Percentiles rank a stretch among this genome's conserved stretches.
Evolutionary conservation across 129 eudicot genomes (phyloP).

Genomic region (Lactuca sativa): DNA sequence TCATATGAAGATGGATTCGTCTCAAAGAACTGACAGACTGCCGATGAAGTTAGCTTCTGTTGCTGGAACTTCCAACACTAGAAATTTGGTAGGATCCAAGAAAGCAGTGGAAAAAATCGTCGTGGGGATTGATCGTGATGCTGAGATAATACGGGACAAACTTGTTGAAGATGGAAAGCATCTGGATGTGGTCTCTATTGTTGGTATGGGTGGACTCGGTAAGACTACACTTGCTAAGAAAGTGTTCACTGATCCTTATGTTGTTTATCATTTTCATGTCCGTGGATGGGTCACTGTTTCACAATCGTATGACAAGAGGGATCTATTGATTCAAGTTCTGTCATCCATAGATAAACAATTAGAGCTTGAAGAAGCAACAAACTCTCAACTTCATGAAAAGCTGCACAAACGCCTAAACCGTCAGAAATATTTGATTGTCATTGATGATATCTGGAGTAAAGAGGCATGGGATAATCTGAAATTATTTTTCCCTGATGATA

Average conservation of each 20-base stretch:
- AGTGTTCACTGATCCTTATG: constrained; percentile 16
- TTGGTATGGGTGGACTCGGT: constrained; percentile 37
- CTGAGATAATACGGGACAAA: constrained; percentile 2
- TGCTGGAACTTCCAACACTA: no score
- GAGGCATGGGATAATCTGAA: constrained; percentile 33
- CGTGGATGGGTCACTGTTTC: constrained; percentile 31
- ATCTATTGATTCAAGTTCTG: constrained; percentile 9
- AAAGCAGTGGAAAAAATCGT: not conserved
- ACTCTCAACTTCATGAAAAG: no score
- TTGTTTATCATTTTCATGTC: not conserved
- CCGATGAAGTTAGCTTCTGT: not conserved
- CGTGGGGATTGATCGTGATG: constrained; percentile 7
- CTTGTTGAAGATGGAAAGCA: not conserved
- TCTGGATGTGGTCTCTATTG: constrained; percentile 3
- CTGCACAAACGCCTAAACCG: not conserved
- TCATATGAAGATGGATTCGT: constrained; percentile 5
- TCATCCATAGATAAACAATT: not conserved
- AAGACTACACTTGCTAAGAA: constrained; percentile 43
- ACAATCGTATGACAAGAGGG: constrained; percentile 21
- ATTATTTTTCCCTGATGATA: constrained; percentile 15
- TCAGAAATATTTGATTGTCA: constrained; percentile 36
- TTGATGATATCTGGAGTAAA: constrained; percentile 39
- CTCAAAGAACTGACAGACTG: not conserved
- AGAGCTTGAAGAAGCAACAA: not conserved
- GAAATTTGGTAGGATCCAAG: no score